These are phyloP conservation scores for Arabidopsis lyrata DNA, from an alignment of 441 rosid genomes.

Conservation along the genomic window DNA sequence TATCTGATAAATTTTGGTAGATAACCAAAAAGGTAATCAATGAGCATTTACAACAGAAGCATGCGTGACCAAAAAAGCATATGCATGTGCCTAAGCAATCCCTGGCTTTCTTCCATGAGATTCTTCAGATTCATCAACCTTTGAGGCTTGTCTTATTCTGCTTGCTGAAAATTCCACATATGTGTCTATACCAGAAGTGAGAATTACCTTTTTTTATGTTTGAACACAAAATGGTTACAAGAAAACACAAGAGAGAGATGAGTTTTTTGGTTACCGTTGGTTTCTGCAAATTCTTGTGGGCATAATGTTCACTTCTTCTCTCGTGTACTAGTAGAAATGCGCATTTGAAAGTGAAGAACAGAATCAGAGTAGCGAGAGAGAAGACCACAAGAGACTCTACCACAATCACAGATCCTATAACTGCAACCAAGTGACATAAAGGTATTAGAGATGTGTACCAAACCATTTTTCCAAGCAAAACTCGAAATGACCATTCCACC, in stretches of 20 bases:
- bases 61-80: not conserved
- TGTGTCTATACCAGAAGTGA: constrained; percentile 9
- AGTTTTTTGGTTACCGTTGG: constrained; percentile 22
- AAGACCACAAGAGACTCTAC: no score
- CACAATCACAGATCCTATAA: no score
- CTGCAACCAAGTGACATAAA: no score
- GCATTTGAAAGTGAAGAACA: constrained; percentile 82
- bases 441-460: constrained; percentile 17
- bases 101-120: not conserved
- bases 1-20: not conserved
- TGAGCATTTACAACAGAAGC: not conserved
- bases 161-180: constrained; percentile 18
- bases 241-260: no score
- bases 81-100: not conserved
- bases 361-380: not conserved
- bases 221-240: no score
- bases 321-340: constrained; percentile 68
- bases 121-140: constrained; percentile 11
- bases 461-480: not conserved
- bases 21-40: not conserved
- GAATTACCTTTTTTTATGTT: no score
- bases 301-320: constrained; percentile 35
- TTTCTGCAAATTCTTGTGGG: constrained; percentile 37
- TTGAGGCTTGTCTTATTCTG: constrained; percentile 30
- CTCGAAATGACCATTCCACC: no score